phyloP scores from a whole-genome alignment of 352 stramenopile species.

The Pythium dissimile region DNA sequence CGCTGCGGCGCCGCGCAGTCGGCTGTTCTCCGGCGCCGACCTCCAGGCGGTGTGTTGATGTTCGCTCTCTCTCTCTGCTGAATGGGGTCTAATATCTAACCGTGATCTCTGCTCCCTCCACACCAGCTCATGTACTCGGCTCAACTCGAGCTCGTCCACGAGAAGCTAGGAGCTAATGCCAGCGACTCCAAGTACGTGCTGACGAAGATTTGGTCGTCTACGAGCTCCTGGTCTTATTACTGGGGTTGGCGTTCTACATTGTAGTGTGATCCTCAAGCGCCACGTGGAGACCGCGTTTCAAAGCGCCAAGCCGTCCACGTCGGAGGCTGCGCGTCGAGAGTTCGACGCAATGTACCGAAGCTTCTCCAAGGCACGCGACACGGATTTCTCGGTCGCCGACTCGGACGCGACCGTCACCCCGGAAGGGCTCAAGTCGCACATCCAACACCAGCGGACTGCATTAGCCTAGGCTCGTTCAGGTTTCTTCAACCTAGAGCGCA shows the following conservation, averaged over 20 bases:
- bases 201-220: too few species aligned
- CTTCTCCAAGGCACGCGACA: constrained; percentile 70
- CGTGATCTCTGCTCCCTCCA: background rate
- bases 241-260: background rate
- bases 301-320: constrained; percentile 68
- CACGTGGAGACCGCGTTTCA: constrained; percentile 68
- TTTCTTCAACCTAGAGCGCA: background rate
- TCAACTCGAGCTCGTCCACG: constrained; percentile 91
- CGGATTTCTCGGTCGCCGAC: constrained; percentile 58
- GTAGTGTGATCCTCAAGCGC: constrained; percentile 44
- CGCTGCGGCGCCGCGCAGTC: constrained; percentile 57
- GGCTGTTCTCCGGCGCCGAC: constrained; percentile 90
- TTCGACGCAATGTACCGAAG: constrained; percentile 70
- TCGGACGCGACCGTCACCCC: constrained; percentile 39
- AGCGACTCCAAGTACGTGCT: constrained; percentile 43
- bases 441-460: constrained; percentile 65
- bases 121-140: constrained; percentile 90
- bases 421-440: constrained; percentile 50
- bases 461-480: constrained; percentile 32
- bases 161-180: constrained; percentile 62
- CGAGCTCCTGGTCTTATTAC: too few species aligned
- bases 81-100: background rate
- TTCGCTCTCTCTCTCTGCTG: background rate
- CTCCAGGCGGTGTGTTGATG: constrained; percentile 86
- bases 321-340: constrained; percentile 43